Evolutionary conservation across 2,329 filamentous ascomycete species (phyloP).

Genomic region (Colletotrichum camelliae): DNA sequence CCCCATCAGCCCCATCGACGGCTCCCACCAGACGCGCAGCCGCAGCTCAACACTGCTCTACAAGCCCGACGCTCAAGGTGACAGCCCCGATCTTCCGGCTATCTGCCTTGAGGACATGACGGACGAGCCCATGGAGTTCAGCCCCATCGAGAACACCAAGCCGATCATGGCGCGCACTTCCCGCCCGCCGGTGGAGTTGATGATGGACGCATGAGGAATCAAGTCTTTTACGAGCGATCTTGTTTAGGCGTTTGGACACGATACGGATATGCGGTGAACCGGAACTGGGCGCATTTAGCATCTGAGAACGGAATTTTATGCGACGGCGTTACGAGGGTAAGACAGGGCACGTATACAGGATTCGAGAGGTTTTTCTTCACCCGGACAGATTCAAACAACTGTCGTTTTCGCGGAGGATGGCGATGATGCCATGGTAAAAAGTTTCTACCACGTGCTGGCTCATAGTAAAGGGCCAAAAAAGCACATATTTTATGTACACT

Average conservation of each 20-base stretch:
- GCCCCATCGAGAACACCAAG: constrained; percentile 45
- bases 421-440: constrained; percentile 3
- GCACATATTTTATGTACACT: constrained; percentile 10
- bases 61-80: constrained; percentile 58
- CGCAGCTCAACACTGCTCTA: constrained; percentile 72
- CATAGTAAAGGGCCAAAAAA: background rate
- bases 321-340: constrained; percentile 15
- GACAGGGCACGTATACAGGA: background rate
- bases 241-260: constrained; percentile 12
- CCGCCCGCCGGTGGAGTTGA: constrained; percentile 70
- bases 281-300: constrained; percentile 3
- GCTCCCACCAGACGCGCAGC: constrained; percentile 49
- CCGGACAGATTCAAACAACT: background rate
- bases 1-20: constrained; percentile 48
- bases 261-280: background rate
- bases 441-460: background rate
- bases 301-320: constrained; percentile 1
- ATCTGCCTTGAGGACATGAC: constrained; percentile 74
- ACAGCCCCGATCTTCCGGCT: constrained; percentile 63
- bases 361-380: background rate
- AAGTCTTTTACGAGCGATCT: constrained; percentile 15
- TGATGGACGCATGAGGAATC: constrained; percentile 39
- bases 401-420: constrained; percentile 2
- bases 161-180: constrained; percentile 65
- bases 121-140: constrained; percentile 53